Evolutionary conservation across 108 stramenopile species (phyloP).

Genomic region (Heterococcus sp.): DNA sequence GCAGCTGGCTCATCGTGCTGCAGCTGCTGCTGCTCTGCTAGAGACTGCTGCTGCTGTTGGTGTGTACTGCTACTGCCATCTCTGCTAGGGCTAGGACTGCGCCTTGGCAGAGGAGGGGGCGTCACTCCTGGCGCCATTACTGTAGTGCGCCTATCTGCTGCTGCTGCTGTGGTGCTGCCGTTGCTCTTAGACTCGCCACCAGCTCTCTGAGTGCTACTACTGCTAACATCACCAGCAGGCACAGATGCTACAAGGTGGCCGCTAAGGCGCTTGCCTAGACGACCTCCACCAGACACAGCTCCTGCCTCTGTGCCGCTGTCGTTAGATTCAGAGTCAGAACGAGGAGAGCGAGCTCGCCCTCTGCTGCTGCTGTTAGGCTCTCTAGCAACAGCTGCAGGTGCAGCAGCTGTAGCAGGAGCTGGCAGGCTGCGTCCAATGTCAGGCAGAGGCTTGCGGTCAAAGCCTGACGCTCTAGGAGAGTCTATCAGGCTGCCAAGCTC

Average conservation of each 20-base stretch:
- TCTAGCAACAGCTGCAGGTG: no score
- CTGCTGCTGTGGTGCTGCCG: not conserved
- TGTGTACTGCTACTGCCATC: no score
- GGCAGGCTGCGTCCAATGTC: conserved; percentile 32
- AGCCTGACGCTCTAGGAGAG: conserved; percentile 13
- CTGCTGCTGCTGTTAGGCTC: no score
- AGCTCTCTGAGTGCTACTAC: not conserved
- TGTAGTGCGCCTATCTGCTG: not conserved
- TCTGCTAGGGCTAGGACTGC: not conserved
- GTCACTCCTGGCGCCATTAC: not conserved
- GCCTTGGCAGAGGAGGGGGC: not conserved
- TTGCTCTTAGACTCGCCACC: not conserved
- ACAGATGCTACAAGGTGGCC: not conserved
- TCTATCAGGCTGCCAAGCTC: not conserved
- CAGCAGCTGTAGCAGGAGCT: no score
- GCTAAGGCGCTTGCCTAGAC: not conserved
- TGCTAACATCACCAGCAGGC: no score
- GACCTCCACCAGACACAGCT: no score
- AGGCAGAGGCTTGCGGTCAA: conserved; percentile 41
- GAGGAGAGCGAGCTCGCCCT: no score
- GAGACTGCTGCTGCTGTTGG: no score
- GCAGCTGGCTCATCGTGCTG: no score
- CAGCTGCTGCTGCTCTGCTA: no score
- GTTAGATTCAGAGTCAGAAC: no score
- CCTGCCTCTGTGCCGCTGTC: no score